These are phyloP conservation scores for Didymella exigua DNA, from an alignment of 2,329 filamentous ascomycete species.

Conservation along the genomic window DNA sequence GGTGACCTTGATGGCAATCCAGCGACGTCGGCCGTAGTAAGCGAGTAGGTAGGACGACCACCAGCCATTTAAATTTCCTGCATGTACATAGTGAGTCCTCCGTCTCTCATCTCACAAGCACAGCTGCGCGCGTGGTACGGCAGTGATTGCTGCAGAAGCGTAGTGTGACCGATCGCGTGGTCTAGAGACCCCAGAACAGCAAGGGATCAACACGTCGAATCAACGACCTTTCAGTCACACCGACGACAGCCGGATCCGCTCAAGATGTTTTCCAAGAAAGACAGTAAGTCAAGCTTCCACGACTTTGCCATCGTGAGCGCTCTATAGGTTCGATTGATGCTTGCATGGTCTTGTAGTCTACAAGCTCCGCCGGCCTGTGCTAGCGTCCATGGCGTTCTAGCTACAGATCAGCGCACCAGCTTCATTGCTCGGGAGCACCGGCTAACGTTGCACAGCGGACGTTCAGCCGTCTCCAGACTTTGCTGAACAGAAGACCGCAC, in stretches of 20 bases:
- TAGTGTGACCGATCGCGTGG: slow-evolving; percentile 11
- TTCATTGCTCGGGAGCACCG: background rate
- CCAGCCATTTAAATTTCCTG: background rate
- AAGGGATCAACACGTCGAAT: slow-evolving; percentile 1
- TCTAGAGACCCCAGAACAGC: slow-evolving; percentile 13
- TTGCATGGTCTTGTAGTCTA: slow-evolving; percentile 12
- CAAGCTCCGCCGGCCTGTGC: slow-evolving; percentile 8
- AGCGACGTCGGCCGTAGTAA: slow-evolving; percentile 27
- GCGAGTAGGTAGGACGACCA: slow-evolving; percentile 13
- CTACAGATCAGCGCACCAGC: background rate
- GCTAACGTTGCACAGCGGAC: slow-evolving; percentile 27
- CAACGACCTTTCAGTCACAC: background rate
- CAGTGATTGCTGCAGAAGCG: slow-evolving; percentile 2
- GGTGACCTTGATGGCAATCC: slow-evolving; percentile 12
- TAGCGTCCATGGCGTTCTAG: background rate
- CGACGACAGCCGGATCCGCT: slow-evolving; percentile 4
- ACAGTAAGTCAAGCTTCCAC: slow-evolving; percentile 34
- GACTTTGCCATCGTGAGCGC: background rate
- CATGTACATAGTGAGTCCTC: background rate
- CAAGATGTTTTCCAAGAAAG: slow-evolving; percentile 41
- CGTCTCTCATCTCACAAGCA: slow-evolving; percentile 6
- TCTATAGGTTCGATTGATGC: background rate
- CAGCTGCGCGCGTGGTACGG: slow-evolving; percentile 10
- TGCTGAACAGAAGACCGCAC: slow-evolving; percentile 21
- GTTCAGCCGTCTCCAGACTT: slow-evolving; percentile 23